Percentiles rank a stretch among this genome's conserved stretches.
Evolutionary conservation across 768 basidiomycete species (phyloP).

Genomic region (Phlebiopsis flavidoalba): DNA sequence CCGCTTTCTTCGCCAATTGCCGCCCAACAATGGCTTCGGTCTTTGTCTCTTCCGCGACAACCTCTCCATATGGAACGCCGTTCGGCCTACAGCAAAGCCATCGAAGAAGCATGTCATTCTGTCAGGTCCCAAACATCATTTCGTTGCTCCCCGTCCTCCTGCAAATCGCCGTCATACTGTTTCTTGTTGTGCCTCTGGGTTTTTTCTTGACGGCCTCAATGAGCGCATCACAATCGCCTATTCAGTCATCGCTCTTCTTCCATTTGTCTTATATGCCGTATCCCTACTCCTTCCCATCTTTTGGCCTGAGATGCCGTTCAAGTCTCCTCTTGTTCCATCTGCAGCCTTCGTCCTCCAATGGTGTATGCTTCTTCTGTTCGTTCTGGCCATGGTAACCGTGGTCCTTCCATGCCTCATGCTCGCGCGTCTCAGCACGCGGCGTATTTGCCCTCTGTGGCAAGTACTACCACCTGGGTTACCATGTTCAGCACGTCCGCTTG

Average conservation of each 20-base stretch:
- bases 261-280: not conserved
- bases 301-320: conserved; percentile 2
- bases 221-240: not conserved
- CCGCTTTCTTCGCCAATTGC: conserved; percentile 23
- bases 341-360: not conserved
- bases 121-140: conserved; percentile 5
- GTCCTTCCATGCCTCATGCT: not conserved
- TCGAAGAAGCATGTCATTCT: not conserved
- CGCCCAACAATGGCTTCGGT: conserved; percentile 24
- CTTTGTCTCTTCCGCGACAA: not conserved
- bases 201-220: conserved; percentile 3
- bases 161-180: conserved; percentile 10
- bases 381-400: not conserved
- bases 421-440: not conserved
- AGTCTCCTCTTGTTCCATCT: not conserved
- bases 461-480: not conserved
- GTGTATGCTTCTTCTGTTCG: not conserved
- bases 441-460: not conserved
- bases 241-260: not conserved
- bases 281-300: not conserved
- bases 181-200: conserved; percentile 7
- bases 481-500: not conserved
- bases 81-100: conserved; percentile 8
- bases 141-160: conserved; percentile 10
- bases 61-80: not conserved